These are phyloP conservation scores for Datisca glomerata DNA, from an alignment of 306 rosid genomes.

Conservation along the genomic window DNA sequence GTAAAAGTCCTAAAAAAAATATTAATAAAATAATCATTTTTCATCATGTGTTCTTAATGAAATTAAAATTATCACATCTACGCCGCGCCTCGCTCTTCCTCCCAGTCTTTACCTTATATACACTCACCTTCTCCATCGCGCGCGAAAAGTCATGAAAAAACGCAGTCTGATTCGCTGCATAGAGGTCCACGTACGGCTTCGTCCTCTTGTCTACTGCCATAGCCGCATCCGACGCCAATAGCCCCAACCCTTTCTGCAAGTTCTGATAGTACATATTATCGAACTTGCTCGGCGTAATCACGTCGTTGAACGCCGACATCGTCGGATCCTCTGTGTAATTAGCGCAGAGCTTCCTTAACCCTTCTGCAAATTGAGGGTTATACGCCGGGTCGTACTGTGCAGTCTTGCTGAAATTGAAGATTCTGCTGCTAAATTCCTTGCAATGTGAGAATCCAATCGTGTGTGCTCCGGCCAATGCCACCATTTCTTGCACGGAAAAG, in stretches of 20 bases:
- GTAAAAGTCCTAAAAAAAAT: no score
- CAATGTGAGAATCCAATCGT: constrained; percentile 42
- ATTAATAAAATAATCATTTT: no score
- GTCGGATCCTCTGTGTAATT: constrained; percentile 14
- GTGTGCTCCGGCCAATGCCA: constrained; percentile 20
- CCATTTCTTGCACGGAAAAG: constrained; percentile 26
- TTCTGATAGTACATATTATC: constrained; percentile 26
- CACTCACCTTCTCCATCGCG: constrained; percentile 21
- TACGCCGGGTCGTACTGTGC: constrained; percentile 17
- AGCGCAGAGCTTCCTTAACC: constrained; percentile 23
- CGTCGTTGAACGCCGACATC: constrained; percentile 36
- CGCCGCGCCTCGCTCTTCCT: constrained; percentile 24
- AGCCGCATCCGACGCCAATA: constrained; percentile 20
- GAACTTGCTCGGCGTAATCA: no score
- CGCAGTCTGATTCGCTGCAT: constrained; percentile 18
- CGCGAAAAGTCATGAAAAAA: constrained; percentile 28
- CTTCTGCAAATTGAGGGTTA: constrained; percentile 17
- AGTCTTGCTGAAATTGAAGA: constrained; percentile 25
- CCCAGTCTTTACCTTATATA: constrained; percentile 16
- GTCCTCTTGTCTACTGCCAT: constrained; percentile 23
- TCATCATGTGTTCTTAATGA: neutral
- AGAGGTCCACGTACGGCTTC: constrained; percentile 24
- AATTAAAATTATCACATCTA: constrained; percentile 31
- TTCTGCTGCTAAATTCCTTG: constrained; percentile 21
- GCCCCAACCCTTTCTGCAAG: constrained; percentile 23